A percentile compares a stretch with the other conserved stretches of the same genome.
phyloP scores from a whole-genome alignment of 2,329 filamentous ascomycete species.

The Sphaerulina vaccinii region DNA sequence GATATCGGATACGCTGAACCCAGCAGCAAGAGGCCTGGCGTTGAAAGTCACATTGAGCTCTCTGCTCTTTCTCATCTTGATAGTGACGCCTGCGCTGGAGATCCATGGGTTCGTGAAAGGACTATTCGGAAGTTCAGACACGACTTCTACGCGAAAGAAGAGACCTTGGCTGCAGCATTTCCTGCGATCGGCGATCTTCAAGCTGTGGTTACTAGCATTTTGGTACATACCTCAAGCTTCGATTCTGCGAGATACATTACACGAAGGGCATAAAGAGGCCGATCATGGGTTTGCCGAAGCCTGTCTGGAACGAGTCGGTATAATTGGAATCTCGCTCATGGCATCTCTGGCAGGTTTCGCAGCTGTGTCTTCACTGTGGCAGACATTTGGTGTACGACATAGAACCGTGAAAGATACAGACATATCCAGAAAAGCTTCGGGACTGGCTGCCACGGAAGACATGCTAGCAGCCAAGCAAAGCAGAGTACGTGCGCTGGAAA shows the following conservation, averaged over 20 bases:
- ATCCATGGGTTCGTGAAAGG: slow-evolving; percentile 56
- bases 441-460: slow-evolving; percentile 74
- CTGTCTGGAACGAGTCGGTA: slow-evolving; percentile 66
- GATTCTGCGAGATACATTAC: slow-evolving; percentile 39
- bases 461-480: slow-evolving; percentile 75
- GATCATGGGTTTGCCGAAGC: slow-evolving; percentile 54
- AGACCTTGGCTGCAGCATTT: slow-evolving; percentile 48
- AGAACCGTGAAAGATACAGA: slow-evolving; percentile 65
- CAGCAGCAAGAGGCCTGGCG: slow-evolving; percentile 64
- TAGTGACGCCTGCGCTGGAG: slow-evolving; percentile 76
- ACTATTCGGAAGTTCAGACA: slow-evolving; percentile 59
- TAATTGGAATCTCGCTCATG: slow-evolving; percentile 84
- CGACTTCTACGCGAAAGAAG: slow-evolving; percentile 59
- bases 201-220: slow-evolving; percentile 68
- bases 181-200: slow-evolving; percentile 62
- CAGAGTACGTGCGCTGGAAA: slow-evolving; percentile 67
- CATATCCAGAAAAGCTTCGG: slow-evolving; percentile 73
- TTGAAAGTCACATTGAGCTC: slow-evolving; percentile 68
- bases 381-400: slow-evolving; percentile 68
- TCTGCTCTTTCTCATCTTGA: slow-evolving; percentile 69
- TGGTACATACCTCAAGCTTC: slow-evolving; percentile 57
- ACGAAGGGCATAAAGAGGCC: slow-evolving; percentile 38
- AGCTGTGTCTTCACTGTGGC: slow-evolving; percentile 83
- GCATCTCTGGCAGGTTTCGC: slow-evolving; percentile 85
- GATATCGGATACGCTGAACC: slow-evolving; percentile 72